A percentile compares a stretch with the other conserved stretches of the same genome.
Conservation (phyloP, 192 early-diverging fungal species). For the Neocallimastix lanati region DNA sequence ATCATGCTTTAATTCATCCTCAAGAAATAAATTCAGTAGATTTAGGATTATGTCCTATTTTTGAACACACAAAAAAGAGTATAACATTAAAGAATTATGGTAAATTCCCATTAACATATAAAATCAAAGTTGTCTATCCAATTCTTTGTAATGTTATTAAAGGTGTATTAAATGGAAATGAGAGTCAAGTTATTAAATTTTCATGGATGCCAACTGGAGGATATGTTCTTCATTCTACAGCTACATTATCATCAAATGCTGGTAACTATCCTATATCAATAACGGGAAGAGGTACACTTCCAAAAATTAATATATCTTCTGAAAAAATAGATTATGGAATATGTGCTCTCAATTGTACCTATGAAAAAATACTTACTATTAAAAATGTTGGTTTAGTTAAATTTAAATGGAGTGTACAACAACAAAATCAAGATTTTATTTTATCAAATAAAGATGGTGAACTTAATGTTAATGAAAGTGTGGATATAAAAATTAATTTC, state of each 20-base stretch:
- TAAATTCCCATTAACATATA: conserved; percentile 24
- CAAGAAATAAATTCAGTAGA: conserved; percentile 34
- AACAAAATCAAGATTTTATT: conserved; percentile 22
- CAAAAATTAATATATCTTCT: conserved; percentile 27
- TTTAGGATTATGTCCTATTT: conserved; percentile 41
- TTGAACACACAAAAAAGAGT: conserved; percentile 27
- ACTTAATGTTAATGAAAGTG: conserved; percentile 21
- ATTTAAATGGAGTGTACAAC: conserved; percentile 29
- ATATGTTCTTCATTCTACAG: conserved; percentile 35
- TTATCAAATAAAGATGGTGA: conserved; percentile 14
- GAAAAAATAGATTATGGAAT: conserved; percentile 41
- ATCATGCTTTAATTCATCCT: conserved; percentile 32
- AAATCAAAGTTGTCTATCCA: conserved; percentile 30
- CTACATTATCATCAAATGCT: conserved; percentile 32
- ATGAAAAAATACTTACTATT: conserved; percentile 22
- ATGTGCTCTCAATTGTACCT: conserved; percentile 28
- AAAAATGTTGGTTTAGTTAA: conserved; percentile 38
- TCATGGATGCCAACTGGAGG: conserved; percentile 43
- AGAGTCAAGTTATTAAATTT: conserved; percentile 15
- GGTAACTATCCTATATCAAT: conserved; percentile 31
- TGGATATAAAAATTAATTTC: conserved; percentile 23
- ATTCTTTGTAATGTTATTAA: conserved; percentile 20
- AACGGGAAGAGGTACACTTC: conserved; percentile 32
- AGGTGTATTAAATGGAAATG: conserved; percentile 22
- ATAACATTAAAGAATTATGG: conserved; percentile 35